Evolutionary conservation across 169 alveolate genomes (phyloP).

Genomic region (Plasmodium gallinaceum): DNA sequence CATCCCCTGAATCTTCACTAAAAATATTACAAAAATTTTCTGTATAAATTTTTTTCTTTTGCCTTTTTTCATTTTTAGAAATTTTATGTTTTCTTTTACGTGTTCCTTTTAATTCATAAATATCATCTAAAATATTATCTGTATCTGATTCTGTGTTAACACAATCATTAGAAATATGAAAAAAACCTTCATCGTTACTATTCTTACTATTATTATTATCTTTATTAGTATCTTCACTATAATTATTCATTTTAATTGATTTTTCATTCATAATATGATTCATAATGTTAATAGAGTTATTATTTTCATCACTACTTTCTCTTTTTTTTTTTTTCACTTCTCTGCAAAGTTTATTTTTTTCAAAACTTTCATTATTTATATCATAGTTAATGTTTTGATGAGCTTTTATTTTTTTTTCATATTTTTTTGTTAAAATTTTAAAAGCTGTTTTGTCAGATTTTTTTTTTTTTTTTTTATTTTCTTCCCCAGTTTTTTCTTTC

Average conservation of each 20-base stretch:
- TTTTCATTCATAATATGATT: background rate
- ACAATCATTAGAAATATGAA: background rate
- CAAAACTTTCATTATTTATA: background rate
- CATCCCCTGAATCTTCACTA: no score
- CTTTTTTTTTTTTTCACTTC: background rate
- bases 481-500: constrained; percentile 4
- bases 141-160: background rate
- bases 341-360: background rate
- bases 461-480: background rate
- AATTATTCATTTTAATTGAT: background rate
- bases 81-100: no score
- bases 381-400: background rate
- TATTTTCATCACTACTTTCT: background rate
- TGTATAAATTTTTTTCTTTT: no score
- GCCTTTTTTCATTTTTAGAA: no score
- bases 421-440: background rate
- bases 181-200: background rate
- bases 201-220: background rate
- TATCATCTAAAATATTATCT: constrained; percentile 2
- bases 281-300: background rate
- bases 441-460: background rate
- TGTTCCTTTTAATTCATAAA: background rate
- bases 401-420: background rate
- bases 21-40: no score
- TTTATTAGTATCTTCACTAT: background rate